Base-by-base conservation (phyloP, 2,329 filamentous ascomycete species). In the Pyricularia sp. region DNA sequence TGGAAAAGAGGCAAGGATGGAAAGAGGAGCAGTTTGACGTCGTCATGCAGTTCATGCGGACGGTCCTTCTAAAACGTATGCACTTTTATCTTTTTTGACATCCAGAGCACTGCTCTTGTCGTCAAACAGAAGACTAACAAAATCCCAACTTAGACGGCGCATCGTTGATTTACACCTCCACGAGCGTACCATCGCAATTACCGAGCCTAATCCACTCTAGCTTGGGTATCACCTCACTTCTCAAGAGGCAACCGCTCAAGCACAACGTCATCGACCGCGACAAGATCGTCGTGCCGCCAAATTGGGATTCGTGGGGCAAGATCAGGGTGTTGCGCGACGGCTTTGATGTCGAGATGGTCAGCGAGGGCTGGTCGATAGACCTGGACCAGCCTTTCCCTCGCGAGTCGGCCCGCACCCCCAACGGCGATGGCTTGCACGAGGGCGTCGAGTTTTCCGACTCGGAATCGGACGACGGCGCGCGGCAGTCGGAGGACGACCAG, bases 281-380 rank as follows among this genome's bases (percentile, higher is more conserved):
- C 78, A 96, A 96, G 83, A 94, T 99, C 68, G 85, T 97, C 5
- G 92, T 99, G 0, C 94, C 94, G 1, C 91, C 94, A 20, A 97
- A 97, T 78, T 99, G 95, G 95, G 95, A 99, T 79, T 97, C 94
- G 0, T 97, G 93, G 92, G 94, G 93, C 70, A 99, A 98, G 80
- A 97, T 99, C 70, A 87, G 94, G 61, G 93, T 98, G 64, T 83
- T 98, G 31, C 88, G 93, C 68, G 95, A 97, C 76, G 92, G 90
- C 0, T 98, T 98, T 74, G 93, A 98, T 73, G 92, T 96, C 26
- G 95, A 99, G 81, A 86, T 87, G 17, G 85, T 97, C 63, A 95
- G 92, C 74, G 86, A 89, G 70, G 92, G 90, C 66, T 99, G 95
- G 95, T 90, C 90, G 1, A 85, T 92, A 69, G 93, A 97, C 72